Percentiles rank a stretch among this genome's conserved stretches.
These are phyloP conservation scores for Ampelocalamus luodianensis DNA, from an alignment of 176 grass and related monocot species.

Conservation along the genomic window DNA sequence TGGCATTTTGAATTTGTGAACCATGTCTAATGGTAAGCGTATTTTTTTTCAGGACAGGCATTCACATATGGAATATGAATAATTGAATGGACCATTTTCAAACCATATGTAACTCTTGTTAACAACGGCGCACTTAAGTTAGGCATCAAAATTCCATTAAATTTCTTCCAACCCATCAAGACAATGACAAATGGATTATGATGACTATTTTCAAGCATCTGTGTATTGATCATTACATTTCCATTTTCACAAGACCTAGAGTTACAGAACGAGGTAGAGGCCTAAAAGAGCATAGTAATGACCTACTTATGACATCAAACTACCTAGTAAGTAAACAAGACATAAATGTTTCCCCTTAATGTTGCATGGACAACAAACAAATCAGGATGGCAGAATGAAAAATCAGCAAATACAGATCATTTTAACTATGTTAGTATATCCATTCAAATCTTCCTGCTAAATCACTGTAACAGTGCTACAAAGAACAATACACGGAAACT, in stretches of 20 bases:
- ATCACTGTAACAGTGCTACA: not conserved
- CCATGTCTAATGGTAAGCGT: not conserved
- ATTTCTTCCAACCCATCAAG: not conserved
- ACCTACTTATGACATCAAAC: not conserved
- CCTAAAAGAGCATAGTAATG: not conserved
- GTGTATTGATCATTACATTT: not conserved
- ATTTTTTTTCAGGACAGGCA: not conserved
- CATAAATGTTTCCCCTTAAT: not conserved
- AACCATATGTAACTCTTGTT: not conserved
- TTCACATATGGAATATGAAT: not conserved
- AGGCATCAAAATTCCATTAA: slow-evolving; percentile 3
- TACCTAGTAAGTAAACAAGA: too few species aligned
- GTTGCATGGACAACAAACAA: not conserved
- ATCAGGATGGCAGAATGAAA: not conserved
- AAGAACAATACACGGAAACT: not conserved
- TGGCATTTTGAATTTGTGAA: not conserved
- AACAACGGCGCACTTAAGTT: not conserved
- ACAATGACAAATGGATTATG: not conserved
- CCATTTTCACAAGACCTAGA: not conserved
- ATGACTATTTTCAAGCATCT: not conserved
- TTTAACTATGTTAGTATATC: not conserved
- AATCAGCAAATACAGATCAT: slow-evolving; percentile 9
- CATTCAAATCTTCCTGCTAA: not conserved
- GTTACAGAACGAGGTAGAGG: not conserved
- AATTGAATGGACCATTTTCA: not conserved